Conservation (phyloP, 2,329 filamentous ascomycete genomes). For the Cytospora paraplurivora region DNA sequence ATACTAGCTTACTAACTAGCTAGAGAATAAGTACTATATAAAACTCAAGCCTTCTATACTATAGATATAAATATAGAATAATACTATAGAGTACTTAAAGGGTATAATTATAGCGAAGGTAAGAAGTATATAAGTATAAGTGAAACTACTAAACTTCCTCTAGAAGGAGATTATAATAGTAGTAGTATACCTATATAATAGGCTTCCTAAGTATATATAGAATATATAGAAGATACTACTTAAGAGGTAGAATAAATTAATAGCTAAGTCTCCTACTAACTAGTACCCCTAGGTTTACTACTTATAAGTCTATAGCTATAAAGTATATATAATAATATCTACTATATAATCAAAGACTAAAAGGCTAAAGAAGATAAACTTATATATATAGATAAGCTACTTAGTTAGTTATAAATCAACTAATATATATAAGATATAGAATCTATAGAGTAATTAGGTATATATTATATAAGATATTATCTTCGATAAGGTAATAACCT, state of each 20-base stretch:
- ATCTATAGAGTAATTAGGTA: no score
- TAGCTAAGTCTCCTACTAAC: no score
- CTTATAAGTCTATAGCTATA: not conserved
- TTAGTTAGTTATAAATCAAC: not conserved
- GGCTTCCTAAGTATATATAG: no score
- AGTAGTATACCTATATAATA: not conserved
- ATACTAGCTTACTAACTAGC: no score
- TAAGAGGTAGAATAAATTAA: no score
- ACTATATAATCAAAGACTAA: not conserved
- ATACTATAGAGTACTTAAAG: not conserved
- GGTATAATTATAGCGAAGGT: no score
- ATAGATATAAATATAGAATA: not conserved
- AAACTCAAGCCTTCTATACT: no score
- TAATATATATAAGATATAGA: not conserved
- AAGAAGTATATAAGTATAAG: no score
- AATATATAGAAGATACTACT: no score
- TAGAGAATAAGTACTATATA: no score
- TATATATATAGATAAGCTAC: not conserved
- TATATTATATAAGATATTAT: no score
- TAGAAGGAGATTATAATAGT: not conserved
- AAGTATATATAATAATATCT: not conserved
- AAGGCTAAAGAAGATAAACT: not conserved
- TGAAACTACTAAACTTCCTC: not conserved
- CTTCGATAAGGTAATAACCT: no score
- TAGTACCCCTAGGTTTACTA: not conserved